Evolutionary conservation across 2,329 filamentous ascomycete genomes (phyloP), one percentile per base, ranked within the genome.

Genomic region (Clonostachys rosea): DNA sequence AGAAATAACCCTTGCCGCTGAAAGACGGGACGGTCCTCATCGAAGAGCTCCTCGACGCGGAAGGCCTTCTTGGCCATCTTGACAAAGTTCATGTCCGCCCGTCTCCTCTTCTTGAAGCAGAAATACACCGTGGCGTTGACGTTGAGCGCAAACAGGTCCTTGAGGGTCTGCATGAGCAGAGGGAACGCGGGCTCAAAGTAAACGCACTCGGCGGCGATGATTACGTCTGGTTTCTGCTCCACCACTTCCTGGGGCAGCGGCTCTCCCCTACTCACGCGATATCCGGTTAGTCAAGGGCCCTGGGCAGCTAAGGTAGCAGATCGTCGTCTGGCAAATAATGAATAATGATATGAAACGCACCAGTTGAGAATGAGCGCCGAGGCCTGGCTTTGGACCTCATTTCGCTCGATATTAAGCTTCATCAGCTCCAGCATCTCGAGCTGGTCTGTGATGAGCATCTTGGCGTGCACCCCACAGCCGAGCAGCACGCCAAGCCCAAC

Each of bases 131-230:
- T 71, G 11, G 79, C 78, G 40, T 73, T 65, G 18, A 86, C 86
- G 64, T 86, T 91, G 40, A 91, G 77, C 14, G 80, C 78, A 53
- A 96, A 74, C 43, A 96, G 74, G 52, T 88, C 83, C 49, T 79
- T 73, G 54, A 97, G 70, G 6, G 92, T 97, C 52, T 83, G 71
- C 60, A 94, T 78, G 42, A 99, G 77, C 34, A 96, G 74, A 33
- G 92, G 91, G 61, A 97, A 97, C 2, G 94, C 89, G 4, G 92
- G 91, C 67, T 97, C 94, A 65, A 95, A 95, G 72, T 97, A 99
- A 43, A 96, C 91, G 68, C 92, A 97, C 66, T 97, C 94, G 39
- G 91, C 92, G 5, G 94, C 94, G n/a, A 97, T 78, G 47, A 99
- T 84, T 47, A 96, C 75, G 58, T 91, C 83, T 16, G 91, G 89